Evolutionary conservation across 148 eudicot species (phyloP), one percentile per base, ranked within the genome.

Genomic region (Amaranthus hypochondriacus): DNA sequence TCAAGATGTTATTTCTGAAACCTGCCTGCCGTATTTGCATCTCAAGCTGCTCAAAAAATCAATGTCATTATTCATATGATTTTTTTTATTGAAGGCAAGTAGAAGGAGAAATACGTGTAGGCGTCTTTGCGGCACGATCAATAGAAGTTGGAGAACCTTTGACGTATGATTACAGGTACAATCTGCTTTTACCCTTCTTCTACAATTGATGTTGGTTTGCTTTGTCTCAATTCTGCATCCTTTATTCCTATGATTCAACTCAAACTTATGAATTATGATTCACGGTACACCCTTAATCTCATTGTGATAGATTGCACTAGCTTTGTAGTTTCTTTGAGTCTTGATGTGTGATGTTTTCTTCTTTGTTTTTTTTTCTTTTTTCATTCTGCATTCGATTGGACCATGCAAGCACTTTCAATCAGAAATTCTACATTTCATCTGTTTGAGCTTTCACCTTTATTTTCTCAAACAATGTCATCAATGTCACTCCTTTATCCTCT

Each of bases 141-240:
- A 89, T 95, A 69, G 60, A 90, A 68, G 81, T 78, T 63, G 99
- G 99, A 59, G 97, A 95, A 77, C 92, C 93, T 47, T 72, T 95
- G 60, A 92, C 99, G 59, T 95, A 95, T 75, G 97, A 95, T 82
- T 95, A 95, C 79, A 75, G 96, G 99, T 95, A 84, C 72, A 81
- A 3, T 3, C 54, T 28, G 14, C 10, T 56, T 9, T 51, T 4
- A 28, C 18, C 12, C 28, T 7, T 10, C 47, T 69, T 9, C 79
- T 71, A 42, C 56, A 39, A 18, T 18, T 53, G 18, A 6, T 68
- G 11, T 47, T 56, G 66, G 21, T 11, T 56, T 73, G 50, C 0
- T 62, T 55, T 53, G 56, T 39, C 2, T 62, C 42, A 9, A 62
- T 0, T 61, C 47, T 44, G 73, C 55, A 55, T 2, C 44, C 21